Evolutionary conservation across 2,329 filamentous ascomycete species (phyloP), one percentile per base, ranked within the genome.

Genomic region (Microsporum ferrugineum): DNA sequence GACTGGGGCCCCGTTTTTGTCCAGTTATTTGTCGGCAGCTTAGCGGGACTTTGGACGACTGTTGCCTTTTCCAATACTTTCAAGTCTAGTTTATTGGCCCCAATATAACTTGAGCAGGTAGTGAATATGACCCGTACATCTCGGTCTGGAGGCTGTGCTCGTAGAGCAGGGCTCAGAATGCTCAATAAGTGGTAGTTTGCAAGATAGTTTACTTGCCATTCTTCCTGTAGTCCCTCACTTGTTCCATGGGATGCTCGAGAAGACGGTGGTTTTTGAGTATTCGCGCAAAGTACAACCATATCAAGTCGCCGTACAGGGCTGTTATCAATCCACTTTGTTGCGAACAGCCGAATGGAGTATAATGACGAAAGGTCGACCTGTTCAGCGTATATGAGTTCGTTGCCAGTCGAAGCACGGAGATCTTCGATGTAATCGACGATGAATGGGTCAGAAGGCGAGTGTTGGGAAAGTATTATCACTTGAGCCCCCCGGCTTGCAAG

Each of bases 321-420:
- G 73, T 96, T 97, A 73, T 99, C 92, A 66, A 99, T 90, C 92
- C 95, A 99, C 77, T 90, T 92, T 0, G 94, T 99, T 10, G 94
- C 94, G 72, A 99, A 99, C 64, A 86, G 82, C 43, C 94, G 88
- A 68, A 99, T 87, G 72, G 89, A 95, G 72, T 96, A 85, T n/a
- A 99, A 79, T 14, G 88, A 92, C 10, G 87, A 78, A 33, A 99
- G 83, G 71, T 99, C 91, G 68, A 96, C 90, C 75, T 96, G 89
- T 74, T 99, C 94, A 63, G 94, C 91, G 69, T 95, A 97, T 67
- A 99, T 89, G 70, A 99, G 80, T 62, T 91, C 80, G 75, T 97
- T 97, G 36, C 83, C 81, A 5, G 90, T 89, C 60, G 81, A 79
- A 33, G 81, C 78, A 60, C 95, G 87, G 47, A 99, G 75, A 72